Evolutionary conservation across 306 rosid species (phyloP).

Genomic region (Quercus suber): DNA sequence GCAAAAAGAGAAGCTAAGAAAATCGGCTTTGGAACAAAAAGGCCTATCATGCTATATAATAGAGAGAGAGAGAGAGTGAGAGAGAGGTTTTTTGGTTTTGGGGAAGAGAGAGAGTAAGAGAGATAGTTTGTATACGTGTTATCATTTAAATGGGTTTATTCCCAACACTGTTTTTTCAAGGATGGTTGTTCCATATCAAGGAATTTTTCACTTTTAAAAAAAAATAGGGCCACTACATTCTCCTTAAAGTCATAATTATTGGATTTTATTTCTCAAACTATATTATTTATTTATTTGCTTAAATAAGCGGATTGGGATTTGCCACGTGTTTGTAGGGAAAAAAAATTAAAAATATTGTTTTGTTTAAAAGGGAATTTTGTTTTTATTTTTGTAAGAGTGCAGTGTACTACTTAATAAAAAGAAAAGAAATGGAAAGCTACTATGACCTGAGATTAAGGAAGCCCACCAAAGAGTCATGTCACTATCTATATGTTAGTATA

Average conservation of each 20-base stretch:
- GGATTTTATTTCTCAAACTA: neutral
- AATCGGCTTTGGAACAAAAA: neutral
- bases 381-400: no score
- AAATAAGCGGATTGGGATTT: neutral
- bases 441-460: neutral
- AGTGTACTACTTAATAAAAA: no score
- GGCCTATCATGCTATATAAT: neutral
- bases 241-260: slow-evolving; percentile 18
- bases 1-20: neutral
- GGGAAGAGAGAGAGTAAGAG: neutral
- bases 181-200: slow-evolving; percentile 34
- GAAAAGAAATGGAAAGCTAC: no score
- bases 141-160: neutral
- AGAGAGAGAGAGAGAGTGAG: neutral
- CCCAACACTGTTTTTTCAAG: slow-evolving; percentile 24
- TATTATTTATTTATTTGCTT: neutral
- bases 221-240: slow-evolving; percentile 14
- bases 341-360: no score
- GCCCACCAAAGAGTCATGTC: neutral
- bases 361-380: neutral
- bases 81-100: neutral
- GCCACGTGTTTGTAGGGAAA: neutral
- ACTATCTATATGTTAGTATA: no score
- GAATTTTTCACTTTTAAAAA: neutral
- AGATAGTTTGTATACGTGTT: slow-evolving; percentile 7